Conservation (phyloP, 352 stramenopile genomes). For the Phytophthora fragariae region DNA sequence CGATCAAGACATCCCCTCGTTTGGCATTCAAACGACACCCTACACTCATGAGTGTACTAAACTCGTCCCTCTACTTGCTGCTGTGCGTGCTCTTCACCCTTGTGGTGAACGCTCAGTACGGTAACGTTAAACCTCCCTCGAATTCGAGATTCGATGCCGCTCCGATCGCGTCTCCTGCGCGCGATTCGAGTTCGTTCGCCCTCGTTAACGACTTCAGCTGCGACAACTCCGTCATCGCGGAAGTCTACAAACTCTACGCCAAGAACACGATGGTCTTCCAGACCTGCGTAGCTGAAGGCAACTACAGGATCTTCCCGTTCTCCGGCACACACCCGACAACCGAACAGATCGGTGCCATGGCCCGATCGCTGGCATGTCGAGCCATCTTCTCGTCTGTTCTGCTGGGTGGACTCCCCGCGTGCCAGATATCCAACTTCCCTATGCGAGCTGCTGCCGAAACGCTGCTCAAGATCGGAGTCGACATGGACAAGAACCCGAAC, state of each 20-base stretch:
- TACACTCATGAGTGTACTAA: constrained; percentile 10
- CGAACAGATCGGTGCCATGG: constrained; percentile 44
- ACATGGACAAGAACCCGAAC: constrained; percentile 33
- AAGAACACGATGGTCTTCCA: constrained; percentile 62
- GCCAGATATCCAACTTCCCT: constrained; percentile 53
- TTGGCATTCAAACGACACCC: background rate
- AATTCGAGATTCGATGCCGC: constrained; percentile 27
- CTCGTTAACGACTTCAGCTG: constrained; percentile 46
- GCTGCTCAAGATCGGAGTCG: constrained; percentile 59
- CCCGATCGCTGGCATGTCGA: constrained; percentile 44
- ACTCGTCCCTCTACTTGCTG: background rate
- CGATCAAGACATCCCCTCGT: constrained; percentile 5
- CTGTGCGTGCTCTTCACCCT: constrained; percentile 7
- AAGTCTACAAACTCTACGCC: constrained; percentile 48
- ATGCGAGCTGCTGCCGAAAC: constrained; percentile 58
- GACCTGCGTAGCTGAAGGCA: constrained; percentile 45
- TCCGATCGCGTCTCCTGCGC: constrained; percentile 39
- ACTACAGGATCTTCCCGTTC: constrained; percentile 68
- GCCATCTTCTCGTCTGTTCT: constrained; percentile 56
- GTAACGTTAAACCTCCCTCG: constrained; percentile 9
- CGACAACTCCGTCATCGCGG: constrained; percentile 43
- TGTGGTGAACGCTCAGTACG: constrained; percentile 12
- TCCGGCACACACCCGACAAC: constrained; percentile 45
- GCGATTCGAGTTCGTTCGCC: constrained; percentile 46
- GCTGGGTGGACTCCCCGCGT: constrained; percentile 49